These are phyloP conservation scores for Cercospora sp. DNA, from an alignment of 2,329 filamentous ascomycete genomes.

Conservation along the genomic window DNA sequence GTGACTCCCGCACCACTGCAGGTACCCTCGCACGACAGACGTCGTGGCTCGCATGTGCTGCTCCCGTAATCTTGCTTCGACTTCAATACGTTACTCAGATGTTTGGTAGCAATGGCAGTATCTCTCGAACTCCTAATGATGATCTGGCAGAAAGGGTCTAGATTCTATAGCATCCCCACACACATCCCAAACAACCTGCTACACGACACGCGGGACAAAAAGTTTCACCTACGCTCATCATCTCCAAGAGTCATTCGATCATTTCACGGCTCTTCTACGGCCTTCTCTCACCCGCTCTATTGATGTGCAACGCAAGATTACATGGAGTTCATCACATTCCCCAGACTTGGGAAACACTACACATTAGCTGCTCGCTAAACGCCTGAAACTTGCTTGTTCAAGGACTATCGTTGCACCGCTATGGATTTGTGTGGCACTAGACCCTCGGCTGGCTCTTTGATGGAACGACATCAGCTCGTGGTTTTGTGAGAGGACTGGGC, in stretches of 20 bases:
- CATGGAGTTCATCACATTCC: not conserved
- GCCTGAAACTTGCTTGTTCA: not conserved
- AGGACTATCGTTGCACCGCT: not conserved
- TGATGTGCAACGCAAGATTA: not conserved
- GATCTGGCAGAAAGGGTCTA: no score
- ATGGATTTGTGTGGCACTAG: not conserved
- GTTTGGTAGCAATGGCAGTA: no score
- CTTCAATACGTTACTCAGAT: no score
- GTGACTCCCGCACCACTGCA: not conserved
- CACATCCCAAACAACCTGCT: not conserved
- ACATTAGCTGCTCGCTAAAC: not conserved
- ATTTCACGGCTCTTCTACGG: not conserved
- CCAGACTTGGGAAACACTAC: not conserved
- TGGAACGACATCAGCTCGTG: slow-evolving; percentile 6
- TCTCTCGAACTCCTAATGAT: no score
- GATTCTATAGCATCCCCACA: no score
- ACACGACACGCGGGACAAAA: not conserved
- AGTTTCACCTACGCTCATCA: not conserved
- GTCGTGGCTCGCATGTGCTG: not conserved
- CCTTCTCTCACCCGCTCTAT: not conserved
- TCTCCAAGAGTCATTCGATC: not conserved
- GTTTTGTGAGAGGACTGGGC: not conserved
- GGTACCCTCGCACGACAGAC: not conserved
- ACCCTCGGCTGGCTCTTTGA: slow-evolving; percentile 1
- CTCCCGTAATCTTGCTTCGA: not conserved